A percentile compares a stretch with the other conserved stretches of the same genome.
These are phyloP conservation scores for Cucurbita pepo DNA, from an alignment of 306 rosid species.

Conservation along the genomic window DNA sequence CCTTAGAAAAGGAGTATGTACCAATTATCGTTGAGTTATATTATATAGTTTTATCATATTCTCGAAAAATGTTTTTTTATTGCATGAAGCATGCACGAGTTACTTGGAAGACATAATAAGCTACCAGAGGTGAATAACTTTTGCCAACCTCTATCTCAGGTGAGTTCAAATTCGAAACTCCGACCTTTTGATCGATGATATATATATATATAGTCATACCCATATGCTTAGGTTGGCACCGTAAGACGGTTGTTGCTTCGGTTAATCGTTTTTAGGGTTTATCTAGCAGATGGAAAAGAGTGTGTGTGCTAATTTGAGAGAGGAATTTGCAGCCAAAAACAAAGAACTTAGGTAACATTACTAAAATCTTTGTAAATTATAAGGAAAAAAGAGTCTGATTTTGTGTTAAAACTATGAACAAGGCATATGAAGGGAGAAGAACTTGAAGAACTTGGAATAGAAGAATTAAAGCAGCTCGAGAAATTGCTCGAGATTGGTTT, in stretches of 20 bases:
- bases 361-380: too few relatives aligned
- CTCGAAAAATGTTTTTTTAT: neutral
- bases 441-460: slow-evolving; percentile 1
- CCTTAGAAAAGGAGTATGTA: too few relatives aligned
- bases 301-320: neutral
- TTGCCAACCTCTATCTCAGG: neutral
- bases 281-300: neutral
- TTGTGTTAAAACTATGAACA: slow-evolving; percentile 1
- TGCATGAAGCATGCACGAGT: slow-evolving; percentile 1
- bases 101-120: neutral
- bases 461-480: slow-evolving; percentile 2
- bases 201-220: too few relatives aligned
- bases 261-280: neutral
- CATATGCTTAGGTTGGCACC: too few relatives aligned
- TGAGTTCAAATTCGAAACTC: neutral
- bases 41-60: too few relatives aligned
- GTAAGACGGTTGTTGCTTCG: neutral
- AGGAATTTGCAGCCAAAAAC: slow-evolving; percentile 8
- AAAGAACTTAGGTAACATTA: neutral
- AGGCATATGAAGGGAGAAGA: slow-evolving; percentile 11
- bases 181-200: neutral
- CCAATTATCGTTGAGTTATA: too few relatives aligned
- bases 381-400: neutral
- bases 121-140: neutral
- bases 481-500: slow-evolving; percentile 3